Base-by-base conservation (phyloP, 2,329 filamentous ascomycete genomes). In the Didymella segeticola region DNA sequence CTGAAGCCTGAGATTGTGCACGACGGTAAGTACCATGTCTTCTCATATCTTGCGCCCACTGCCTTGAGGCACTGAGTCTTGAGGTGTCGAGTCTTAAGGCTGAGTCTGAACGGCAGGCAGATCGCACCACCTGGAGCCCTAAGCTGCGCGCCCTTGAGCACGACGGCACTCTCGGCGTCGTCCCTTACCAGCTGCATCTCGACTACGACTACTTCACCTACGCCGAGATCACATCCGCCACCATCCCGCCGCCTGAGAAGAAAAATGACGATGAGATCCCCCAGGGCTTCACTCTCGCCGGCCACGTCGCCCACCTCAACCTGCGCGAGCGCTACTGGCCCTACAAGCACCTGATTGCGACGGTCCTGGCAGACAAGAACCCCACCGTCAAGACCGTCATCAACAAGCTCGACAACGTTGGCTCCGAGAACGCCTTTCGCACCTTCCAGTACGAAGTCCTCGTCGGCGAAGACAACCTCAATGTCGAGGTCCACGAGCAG, bases 291-390 rank as follows among this genome's bases (percentile, higher is more conserved):
- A 91, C 91, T 51, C 87, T 88, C 29, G 92, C 93, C 29, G 93
- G 95, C 17, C 93, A 98, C 66, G 87, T 98, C 87, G 93, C 92
- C 33, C 95, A 99, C 70, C 80, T 99, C 53, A 99, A 99, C 74
- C 86, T 99, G 26, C 86, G 91, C 43, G 86, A 90, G 17, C 84
- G 87, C 60, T 97, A 92, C 69, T 79, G 91, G 10, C 91, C 90
- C 0, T 96, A 96, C 80, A 96, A 95, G 75, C 75, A 89, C 61
- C 73, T 98, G 34, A 93, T 98, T 43, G 95, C 89, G 0, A 81
- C 93, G 67, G 87, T 98, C 2, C 79, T 99, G 17, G 78, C 91
- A 46, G 95, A 98, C 79, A 99, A 99, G 78, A 96, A 96, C 75
- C 83, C 86, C 9, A 79, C 78, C 38, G 85, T 97, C 56, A 83